Evolutionary conservation across 2,329 filamentous ascomycete genomes (phyloP).

Genomic region (Teratosphaeriaceae sp.): DNA sequence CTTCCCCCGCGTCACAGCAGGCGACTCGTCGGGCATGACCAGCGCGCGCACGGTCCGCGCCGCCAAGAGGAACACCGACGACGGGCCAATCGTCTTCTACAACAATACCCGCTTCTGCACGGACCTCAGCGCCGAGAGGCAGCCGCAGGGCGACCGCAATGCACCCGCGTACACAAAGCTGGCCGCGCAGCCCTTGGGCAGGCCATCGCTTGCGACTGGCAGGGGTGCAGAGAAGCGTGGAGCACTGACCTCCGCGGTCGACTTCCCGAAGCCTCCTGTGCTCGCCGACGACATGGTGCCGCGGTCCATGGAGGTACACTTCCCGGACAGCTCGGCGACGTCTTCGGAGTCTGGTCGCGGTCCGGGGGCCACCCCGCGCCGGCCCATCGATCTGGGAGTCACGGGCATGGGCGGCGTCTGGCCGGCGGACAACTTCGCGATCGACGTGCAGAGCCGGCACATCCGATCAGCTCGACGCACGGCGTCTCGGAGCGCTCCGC

Average conservation of each 20-base stretch:
- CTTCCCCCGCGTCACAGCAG: constrained; percentile 17
- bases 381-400: constrained; percentile 35
- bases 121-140: constrained; percentile 64
- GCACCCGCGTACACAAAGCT: constrained; percentile 18
- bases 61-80: constrained; percentile 49
- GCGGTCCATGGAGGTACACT: constrained; percentile 29
- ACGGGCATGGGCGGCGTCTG: constrained; percentile 56
- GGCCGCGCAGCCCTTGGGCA: constrained; percentile 15
- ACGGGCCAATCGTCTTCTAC: constrained; percentile 79
- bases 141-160: constrained; percentile 8
- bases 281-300: constrained; percentile 32
- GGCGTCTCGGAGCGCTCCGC: constrained; percentile 6
- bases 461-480: constrained; percentile 13
- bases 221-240: constrained; percentile 25
- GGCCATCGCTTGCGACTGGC: not conserved
- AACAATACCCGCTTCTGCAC: constrained; percentile 73
- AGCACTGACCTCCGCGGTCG: constrained; percentile 19
- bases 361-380: not conserved
- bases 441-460: constrained; percentile 41
- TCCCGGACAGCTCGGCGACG: constrained; percentile 28
- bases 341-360: too few relatives aligned
- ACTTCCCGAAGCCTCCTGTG: constrained; percentile 29
- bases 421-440: constrained; percentile 48
- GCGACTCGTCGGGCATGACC: constrained; percentile 36
- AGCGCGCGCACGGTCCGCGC: constrained; percentile 43